phyloP scores from a whole-genome alignment of 768 basidiomycete genomes.

The Boletus reticulatus region DNA sequence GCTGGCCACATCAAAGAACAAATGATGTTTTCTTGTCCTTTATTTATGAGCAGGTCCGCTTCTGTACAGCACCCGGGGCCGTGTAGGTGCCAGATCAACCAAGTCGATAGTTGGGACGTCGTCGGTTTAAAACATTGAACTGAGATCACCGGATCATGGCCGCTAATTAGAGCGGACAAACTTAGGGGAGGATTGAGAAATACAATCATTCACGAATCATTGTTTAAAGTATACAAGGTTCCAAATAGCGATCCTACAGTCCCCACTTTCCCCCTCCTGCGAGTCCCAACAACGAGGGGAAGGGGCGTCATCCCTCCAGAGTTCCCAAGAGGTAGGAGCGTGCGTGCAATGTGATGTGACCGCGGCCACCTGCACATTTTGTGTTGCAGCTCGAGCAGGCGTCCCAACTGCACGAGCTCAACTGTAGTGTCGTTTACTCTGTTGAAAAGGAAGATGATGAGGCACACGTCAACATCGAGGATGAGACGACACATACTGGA shows the following conservation, averaged over 20 bases:
- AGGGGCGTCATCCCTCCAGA: conserved; percentile 20
- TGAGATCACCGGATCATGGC: no score
- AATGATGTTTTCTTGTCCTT: conserved; percentile 10
- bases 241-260: conserved; percentile 23
- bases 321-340: conserved; percentile 24
- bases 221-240: conserved; percentile 20
- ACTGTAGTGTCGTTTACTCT: conserved; percentile 37
- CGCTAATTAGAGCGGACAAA: no score
- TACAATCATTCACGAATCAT: conserved; percentile 14
- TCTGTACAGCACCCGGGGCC: background rate
- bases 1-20: conserved; percentile 18
- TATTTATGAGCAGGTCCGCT: background rate
- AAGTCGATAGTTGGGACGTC: no score
- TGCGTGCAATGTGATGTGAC: conserved; percentile 24
- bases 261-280: conserved; percentile 16
- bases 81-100: no score
- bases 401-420: conserved; percentile 28
- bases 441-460: conserved; percentile 6
- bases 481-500: conserved; percentile 62
- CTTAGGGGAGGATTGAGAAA: background rate
- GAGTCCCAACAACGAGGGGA: conserved; percentile 24
- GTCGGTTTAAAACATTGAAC: no score
- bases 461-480: background rate
- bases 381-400: conserved; percentile 13
- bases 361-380: conserved; percentile 12